Percentiles rank a stretch among this genome's conserved stretches.
These are phyloP conservation scores for Populus trichocarpa DNA, from an alignment of 441 rosid genomes.

Conservation along the genomic window DNA sequence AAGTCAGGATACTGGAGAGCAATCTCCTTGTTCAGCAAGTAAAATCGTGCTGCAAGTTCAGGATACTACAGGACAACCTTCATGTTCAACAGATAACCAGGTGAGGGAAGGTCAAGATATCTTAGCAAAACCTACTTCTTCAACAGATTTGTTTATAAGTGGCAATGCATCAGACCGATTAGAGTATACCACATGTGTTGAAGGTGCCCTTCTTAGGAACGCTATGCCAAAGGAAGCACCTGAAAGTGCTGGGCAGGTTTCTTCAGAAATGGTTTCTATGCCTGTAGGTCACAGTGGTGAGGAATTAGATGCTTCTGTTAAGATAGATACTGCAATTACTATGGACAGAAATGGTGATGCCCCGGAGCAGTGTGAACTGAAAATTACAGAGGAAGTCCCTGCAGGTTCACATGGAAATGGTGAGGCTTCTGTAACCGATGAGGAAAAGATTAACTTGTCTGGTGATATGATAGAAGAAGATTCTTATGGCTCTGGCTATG, in stretches of 20 bases:
- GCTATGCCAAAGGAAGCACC: conserved; percentile 26
- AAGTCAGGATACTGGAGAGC: conserved; percentile 17
- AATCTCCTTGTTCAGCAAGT: conserved; percentile 29
- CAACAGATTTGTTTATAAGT: conserved; percentile 18
- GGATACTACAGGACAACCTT: conserved; percentile 18
- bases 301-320: conserved; percentile 28
- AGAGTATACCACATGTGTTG: conserved; percentile 17
- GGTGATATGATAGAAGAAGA: conserved; percentile 48
- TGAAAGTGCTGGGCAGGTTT: conserved; percentile 22
- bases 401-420: conserved; percentile 36
- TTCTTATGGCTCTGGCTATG: conserved; percentile 39
- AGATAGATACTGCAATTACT: conserved; percentile 23
- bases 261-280: conserved; percentile 19
- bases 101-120: conserved; percentile 21
- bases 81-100: conserved; percentile 27
- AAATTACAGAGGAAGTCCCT: conserved; percentile 24
- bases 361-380: conserved; percentile 17
- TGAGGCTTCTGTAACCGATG: conserved; percentile 46
- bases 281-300: conserved; percentile 25
- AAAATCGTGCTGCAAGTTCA: conserved; percentile 17
- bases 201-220: conserved; percentile 15
- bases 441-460: conserved; percentile 58
- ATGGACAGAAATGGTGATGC: conserved; percentile 30
- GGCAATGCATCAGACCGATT: conserved; percentile 15
- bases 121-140: conserved; percentile 19